Percentiles rank a stretch among this genome's conserved stretches.
phyloP scores from a whole-genome alignment of 2,329 filamentous ascomycete species.

The Pseudopithomyces maydicus region DNA sequence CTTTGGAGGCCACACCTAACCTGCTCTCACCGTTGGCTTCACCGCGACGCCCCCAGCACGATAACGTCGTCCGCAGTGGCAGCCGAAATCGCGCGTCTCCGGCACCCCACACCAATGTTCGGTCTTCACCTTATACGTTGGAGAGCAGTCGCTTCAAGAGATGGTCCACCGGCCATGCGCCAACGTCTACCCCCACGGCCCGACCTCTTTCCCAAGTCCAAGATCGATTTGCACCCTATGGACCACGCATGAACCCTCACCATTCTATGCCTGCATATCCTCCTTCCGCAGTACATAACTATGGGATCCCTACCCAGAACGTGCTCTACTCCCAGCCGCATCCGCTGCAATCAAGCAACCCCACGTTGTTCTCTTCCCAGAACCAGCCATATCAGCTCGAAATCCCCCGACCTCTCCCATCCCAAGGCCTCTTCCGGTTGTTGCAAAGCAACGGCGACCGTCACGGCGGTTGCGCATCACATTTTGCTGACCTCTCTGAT shows the following conservation, averaged over 20 bases:
- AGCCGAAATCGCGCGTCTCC: constrained; percentile 74
- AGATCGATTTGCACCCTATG: constrained; percentile 65
- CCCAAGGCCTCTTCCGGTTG: constrained; percentile 74
- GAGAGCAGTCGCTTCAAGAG: constrained; percentile 71
- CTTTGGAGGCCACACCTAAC: constrained; percentile 69
- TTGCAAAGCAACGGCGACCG: constrained; percentile 76
- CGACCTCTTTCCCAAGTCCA: constrained; percentile 62
- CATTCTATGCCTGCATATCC: constrained; percentile 46
- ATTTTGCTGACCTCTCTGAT: constrained; percentile 75
- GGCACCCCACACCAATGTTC: constrained; percentile 69
- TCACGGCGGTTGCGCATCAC: constrained; percentile 64
- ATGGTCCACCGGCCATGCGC: constrained; percentile 70
- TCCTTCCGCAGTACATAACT: constrained; percentile 36
- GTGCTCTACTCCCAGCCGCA: constrained; percentile 49
- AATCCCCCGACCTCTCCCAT: constrained; percentile 64
- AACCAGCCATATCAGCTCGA: constrained; percentile 59
- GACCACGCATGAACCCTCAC: constrained; percentile 58
- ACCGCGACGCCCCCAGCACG: constrained; percentile 67
- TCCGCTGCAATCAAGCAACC: constrained; percentile 58
- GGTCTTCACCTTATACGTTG: constrained; percentile 72
- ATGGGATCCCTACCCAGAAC: constrained; percentile 40
- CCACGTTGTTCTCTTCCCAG: constrained; percentile 55
- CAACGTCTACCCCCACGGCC: constrained; percentile 65
- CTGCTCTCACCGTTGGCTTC: constrained; percentile 76
- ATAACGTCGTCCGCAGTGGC: constrained; percentile 51